A percentile compares a stretch with the other conserved stretches of the same genome.
These are phyloP conservation scores for Serendipita indica DNA, from an alignment of 768 basidiomycete species.

Conservation along the genomic window DNA sequence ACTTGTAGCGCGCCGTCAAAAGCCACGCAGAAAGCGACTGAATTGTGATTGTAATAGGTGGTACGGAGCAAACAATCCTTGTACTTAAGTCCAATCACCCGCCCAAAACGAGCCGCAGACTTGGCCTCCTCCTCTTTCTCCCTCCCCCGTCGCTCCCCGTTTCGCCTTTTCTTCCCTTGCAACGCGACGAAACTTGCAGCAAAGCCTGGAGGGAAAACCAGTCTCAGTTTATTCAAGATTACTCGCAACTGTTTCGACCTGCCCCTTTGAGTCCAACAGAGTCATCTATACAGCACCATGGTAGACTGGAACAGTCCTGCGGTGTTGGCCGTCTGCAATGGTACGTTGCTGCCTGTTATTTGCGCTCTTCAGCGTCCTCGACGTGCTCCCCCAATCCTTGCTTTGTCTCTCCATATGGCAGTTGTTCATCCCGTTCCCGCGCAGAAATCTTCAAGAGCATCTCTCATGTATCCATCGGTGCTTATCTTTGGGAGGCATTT, in stretches of 20 bases:
- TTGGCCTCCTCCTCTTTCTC: background rate
- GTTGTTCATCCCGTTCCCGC: background rate
- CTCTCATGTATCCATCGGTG: slow-evolving; percentile 47
- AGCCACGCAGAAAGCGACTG: too few species aligned
- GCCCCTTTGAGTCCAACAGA: background rate
- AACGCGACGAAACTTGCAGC: background rate
- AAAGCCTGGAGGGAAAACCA: too few species aligned
- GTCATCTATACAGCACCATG: background rate
- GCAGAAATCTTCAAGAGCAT: slow-evolving; percentile 45
- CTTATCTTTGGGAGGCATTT: slow-evolving; percentile 54
- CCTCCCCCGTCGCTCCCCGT: background rate
- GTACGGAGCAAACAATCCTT: too few species aligned
- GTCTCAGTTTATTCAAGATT: background rate
- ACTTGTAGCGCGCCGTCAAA: too few species aligned
- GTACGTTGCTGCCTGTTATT: background rate
- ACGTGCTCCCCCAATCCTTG: background rate
- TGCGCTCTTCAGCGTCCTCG: background rate
- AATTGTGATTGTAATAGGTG: too few species aligned
- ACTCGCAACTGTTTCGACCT: background rate
- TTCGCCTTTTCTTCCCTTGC: background rate
- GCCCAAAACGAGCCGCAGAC: background rate
- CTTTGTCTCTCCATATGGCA: background rate
- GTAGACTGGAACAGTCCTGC: background rate
- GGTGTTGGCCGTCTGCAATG: background rate
- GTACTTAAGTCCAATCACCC: too few species aligned